These are phyloP conservation scores for Pichia inconspicua DNA, from an alignment of 1,139 yeast species.

Conservation along the genomic window DNA sequence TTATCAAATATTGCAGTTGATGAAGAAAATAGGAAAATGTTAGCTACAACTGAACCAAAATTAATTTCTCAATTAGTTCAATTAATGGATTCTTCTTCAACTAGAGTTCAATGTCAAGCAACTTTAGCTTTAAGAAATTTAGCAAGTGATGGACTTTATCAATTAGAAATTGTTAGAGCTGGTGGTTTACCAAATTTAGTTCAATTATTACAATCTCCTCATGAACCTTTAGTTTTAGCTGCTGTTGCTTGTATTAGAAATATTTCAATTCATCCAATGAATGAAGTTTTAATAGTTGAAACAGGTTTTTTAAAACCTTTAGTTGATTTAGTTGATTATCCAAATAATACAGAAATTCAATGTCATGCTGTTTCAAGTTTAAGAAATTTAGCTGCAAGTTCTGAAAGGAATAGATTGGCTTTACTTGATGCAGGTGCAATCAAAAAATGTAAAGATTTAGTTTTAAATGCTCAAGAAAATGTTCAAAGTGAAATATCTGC, in stretches of 20 bases:
- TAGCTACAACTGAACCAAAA: constrained; percentile 91
- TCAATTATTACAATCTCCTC: constrained; percentile 77
- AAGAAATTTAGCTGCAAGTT: constrained; percentile 91
- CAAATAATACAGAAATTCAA: constrained; percentile 90
- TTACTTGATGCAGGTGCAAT: constrained; percentile 94
- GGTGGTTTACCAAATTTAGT: constrained; percentile 93
- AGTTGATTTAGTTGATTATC: constrained; percentile 74
- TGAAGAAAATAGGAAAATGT: constrained; percentile 77
- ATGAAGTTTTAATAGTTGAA: constrained; percentile 90
- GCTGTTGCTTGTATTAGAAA: constrained; percentile 98
- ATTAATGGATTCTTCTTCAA: constrained; percentile 82
- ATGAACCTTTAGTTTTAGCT: constrained; percentile 87
- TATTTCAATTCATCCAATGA: constrained; percentile 91
- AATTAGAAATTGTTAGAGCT: constrained; percentile 88
- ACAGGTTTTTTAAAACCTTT: constrained; percentile 92
- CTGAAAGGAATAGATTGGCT: constrained; percentile 87
- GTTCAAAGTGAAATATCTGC: constrained; percentile 97
- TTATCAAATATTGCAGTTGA: constrained; percentile 95
- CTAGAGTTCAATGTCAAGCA: constrained; percentile 97
- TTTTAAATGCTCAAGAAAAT: constrained; percentile 72
- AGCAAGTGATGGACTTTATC: constrained; percentile 91
- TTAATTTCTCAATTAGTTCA: constrained; percentile 80
- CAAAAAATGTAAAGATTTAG: constrained; percentile 83
- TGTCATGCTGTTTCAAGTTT: constrained; percentile 96
- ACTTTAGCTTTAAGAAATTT: constrained; percentile 90